A percentile compares a stretch with the other conserved stretches of the same genome.
Conservation (phyloP, 169 alveolate genomes). For the Eimeria necatrix region DNA sequence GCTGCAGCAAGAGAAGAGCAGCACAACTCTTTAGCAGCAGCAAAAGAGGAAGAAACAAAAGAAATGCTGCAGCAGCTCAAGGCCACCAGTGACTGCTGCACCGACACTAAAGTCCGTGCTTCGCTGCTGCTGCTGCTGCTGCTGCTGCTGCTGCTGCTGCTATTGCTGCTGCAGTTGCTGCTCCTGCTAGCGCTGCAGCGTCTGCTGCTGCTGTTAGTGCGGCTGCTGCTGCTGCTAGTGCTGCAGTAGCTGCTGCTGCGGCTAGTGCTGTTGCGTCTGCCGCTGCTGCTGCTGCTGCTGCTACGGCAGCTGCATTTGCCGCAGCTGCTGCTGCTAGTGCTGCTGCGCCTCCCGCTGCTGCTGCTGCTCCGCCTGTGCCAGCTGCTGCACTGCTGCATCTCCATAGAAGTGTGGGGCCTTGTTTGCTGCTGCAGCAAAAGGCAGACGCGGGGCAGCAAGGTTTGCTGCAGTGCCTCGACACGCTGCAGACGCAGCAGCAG, state of each 20-base stretch:
- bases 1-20: conserved; percentile 35
- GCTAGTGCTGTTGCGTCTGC: too few relatives aligned
- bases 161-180: neutral
- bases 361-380: too few relatives aligned
- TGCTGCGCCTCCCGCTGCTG: too few relatives aligned
- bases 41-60: neutral
- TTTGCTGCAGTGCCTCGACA: neutral
- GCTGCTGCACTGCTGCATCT: neutral
- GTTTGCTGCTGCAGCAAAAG: neutral
- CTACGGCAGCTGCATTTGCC: too few relatives aligned
- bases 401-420: neutral
- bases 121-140: neutral
- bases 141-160: neutral
- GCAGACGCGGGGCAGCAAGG: conserved; percentile 14
- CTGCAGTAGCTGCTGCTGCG: too few relatives aligned
- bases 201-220: neutral
- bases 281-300: too few relatives aligned
- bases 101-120: neutral
- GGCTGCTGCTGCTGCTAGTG: too few relatives aligned
- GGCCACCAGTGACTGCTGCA: neutral
- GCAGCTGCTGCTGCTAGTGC: too few relatives aligned
- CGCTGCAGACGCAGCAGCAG: neutral
- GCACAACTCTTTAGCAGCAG: neutral
- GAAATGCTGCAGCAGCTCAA: neutral
- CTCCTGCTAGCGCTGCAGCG: too few relatives aligned